Evolutionary conservation across 2,329 filamentous ascomycete species (phyloP), one percentile per base, ranked within the genome.

Genomic region (Thelonectria blattea): DNA sequence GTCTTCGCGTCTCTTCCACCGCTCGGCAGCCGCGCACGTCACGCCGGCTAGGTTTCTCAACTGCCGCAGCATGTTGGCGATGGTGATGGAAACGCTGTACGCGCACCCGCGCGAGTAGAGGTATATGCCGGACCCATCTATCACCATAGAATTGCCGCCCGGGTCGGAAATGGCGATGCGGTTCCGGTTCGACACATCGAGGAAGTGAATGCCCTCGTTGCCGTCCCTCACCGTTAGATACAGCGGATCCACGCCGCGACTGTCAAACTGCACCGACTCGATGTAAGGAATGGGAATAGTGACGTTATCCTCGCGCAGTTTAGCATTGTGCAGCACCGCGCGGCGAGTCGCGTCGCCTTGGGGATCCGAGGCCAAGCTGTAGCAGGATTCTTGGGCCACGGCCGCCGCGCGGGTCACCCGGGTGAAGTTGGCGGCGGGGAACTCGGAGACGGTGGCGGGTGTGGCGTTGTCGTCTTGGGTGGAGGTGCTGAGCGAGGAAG

Each of bases 231-330:
- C 57, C 0, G 75, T 74, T 12, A 78, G 51, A 45, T 72, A 78
- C 2, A 77, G 50, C 0, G 76, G 75, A 3, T 71, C 63, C 2
- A 76, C 56, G 1, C 72, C 73, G 15, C 72, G 68, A 3, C 63
- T 65, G 20, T 74, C 69, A 48, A 78, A 74, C 43, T 72, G 70
- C 20, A 79, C 68, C 0, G 76, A 73, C 50, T 78, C 74, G 3
- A 79, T 72, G 47, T 75, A 78, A 0, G 76, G 75, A 20, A 71
- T 68, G 1, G 75, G 74, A 6, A 77, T 72, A 0, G 72, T 68
- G 15, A 67, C 60, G 30, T 76, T 75, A 2, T 62, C 60, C 48
- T 74, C 72, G 10, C 62, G 71, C 7, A 72, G 58, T 6, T 70
- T 70, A 14, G 67, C 64, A 45, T 75, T 77, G 46, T 73, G 72